Base-by-base conservation (phyloP, 305 asterid species). In the Ajuga reptans region DNA sequence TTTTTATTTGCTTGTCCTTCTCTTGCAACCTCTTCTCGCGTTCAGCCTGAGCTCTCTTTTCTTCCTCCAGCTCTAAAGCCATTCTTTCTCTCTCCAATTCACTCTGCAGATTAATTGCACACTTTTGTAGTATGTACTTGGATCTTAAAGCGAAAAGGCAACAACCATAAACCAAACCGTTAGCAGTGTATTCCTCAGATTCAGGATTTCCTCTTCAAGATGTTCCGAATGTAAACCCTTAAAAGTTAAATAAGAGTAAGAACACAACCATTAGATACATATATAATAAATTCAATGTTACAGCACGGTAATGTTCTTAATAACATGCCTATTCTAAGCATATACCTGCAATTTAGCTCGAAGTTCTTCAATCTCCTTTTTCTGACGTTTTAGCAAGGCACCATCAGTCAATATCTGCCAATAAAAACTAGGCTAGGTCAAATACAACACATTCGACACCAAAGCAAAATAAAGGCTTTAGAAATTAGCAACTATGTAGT, bases 31-130 rank as follows among this genome's bases (percentile, higher is more conserved):
- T 85, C 84, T 75, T 88, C 66, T 92, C 98, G 60, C 86, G 69
- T 83, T 92, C 97, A 76, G 95, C 97, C 75, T 90, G 96, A 75
- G 92, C 92, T 87, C 90, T 85, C 86, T 89, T 93, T 81, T 90
- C 97, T 81, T 85, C 98, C 84, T 90, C 98, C 73, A 90, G 83
- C 86, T 86, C 94, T 79, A 90, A 77, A 67, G 98, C 91, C 72
- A 92, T 92, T 81, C 96, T 84, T 82, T 90, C 98, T 75, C 98
- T 86, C 84, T 92, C 97, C 83, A 88, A 75, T 77, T 92, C 98
- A 79, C 90, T 88, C 98, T 92, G 73, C 60, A 29, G 51, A 74
- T 33, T 55, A 76, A 59, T 53, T 37, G 41, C 42, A 74, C 12
- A 68, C 39, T 49, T 62, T 69, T 64, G 75, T 55, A 55, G 50